A percentile compares a stretch with the other conserved stretches of the same genome.
Evolutionary conservation across 441 rosid genomes (phyloP).

Genomic region (Aleurites moluccanus): DNA sequence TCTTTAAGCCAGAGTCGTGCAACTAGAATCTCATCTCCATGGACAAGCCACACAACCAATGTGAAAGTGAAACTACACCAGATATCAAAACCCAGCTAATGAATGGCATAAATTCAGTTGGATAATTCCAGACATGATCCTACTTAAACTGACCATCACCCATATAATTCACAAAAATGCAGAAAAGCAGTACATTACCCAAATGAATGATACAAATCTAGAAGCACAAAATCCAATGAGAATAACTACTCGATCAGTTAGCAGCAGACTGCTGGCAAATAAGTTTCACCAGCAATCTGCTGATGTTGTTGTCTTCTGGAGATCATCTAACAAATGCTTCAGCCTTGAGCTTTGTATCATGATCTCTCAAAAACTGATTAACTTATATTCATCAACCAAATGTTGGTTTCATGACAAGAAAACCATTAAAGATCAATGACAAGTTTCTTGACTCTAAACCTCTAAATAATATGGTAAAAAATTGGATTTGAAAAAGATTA

Average conservation of each 20-base stretch:
- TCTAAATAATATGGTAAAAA: neutral
- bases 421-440: neutral
- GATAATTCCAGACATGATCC: neutral
- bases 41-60: neutral
- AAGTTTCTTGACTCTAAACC: neutral
- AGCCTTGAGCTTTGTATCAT: neutral
- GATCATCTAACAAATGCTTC: conserved; percentile 14
- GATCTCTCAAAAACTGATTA: neutral
- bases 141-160: neutral
- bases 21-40: neutral
- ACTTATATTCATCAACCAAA: conserved; percentile 1
- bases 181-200: neutral
- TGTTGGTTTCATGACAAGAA: conserved; percentile 9
- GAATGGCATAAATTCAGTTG: neutral
- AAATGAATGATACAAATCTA: neutral
- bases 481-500: conserved; percentile 7
- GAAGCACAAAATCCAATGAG: neutral
- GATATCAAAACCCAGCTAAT: neutral
- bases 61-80: neutral
- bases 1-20: neutral
- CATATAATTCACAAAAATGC: neutral
- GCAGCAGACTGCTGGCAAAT: neutral
- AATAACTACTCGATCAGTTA: neutral
- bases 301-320: neutral
- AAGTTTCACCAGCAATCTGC: neutral